These are phyloP conservation scores for Claviceps africana DNA, from an alignment of 2,329 filamentous ascomycete genomes.

Conservation along the genomic window DNA sequence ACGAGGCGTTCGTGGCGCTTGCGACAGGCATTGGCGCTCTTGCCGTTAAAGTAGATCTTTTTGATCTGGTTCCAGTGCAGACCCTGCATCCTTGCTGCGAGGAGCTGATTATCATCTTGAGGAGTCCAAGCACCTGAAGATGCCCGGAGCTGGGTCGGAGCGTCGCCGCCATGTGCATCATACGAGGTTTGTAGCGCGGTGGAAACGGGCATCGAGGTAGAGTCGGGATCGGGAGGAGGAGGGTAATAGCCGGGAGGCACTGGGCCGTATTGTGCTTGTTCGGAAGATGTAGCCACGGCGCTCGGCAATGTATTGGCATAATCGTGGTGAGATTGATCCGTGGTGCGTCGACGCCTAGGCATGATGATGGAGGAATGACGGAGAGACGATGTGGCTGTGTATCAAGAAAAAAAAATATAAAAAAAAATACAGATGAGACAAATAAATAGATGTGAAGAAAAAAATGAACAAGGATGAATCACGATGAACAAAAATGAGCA, in stretches of 20 bases:
- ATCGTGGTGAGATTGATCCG: constrained; percentile 20
- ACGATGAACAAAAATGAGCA: no score
- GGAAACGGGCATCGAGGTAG: constrained; percentile 13
- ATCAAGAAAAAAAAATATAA: constrained; percentile 6
- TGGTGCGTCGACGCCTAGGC: constrained; percentile 30
- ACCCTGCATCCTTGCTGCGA: constrained; percentile 57
- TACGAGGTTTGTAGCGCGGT: constrained; percentile 18
- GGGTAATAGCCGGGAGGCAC: constrained; percentile 27
- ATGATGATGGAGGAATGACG: constrained; percentile 19
- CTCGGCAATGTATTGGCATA: constrained; percentile 24
- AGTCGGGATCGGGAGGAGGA: constrained; percentile 19
- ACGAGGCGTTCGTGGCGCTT: constrained; percentile 78
- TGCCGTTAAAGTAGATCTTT: constrained; percentile 58
- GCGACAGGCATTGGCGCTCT: constrained; percentile 72
- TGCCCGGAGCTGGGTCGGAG: constrained; percentile 32
- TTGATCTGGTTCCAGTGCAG: constrained; percentile 79
- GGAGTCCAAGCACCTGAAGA: constrained; percentile 58
- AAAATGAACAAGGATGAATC: no score
- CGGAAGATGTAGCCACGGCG: constrained; percentile 27
- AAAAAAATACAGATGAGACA: no score
- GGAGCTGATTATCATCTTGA: constrained; percentile 59
- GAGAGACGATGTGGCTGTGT: constrained; percentile 6
- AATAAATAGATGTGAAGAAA: not conserved
- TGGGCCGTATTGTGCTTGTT: constrained; percentile 25
- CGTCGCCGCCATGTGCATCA: constrained; percentile 24